Evolutionary conservation across 1,139 yeast genomes (phyloP).

Genomic region (Yamadazyma atlantica): DNA sequence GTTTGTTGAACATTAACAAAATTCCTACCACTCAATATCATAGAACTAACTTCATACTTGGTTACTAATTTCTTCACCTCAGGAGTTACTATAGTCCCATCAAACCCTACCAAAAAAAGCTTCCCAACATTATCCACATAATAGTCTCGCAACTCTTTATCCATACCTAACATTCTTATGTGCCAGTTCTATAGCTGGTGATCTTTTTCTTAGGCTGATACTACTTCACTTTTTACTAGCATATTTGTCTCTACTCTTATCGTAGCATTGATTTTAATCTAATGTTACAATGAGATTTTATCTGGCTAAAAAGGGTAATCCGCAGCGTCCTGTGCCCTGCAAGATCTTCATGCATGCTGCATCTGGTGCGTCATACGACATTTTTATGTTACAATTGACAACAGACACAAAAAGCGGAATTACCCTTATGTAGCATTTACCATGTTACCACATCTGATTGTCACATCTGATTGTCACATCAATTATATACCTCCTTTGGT

Average conservation of each 20-base stretch:
- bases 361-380: too few relatives aligned
- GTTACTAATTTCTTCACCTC: not conserved
- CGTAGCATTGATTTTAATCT: not conserved
- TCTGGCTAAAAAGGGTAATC: not conserved
- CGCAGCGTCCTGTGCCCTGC: too few relatives aligned
- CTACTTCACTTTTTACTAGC: not conserved
- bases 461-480: too few relatives aligned
- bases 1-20: not conserved
- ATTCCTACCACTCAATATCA: not conserved
- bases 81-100: not conserved
- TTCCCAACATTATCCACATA: conserved; percentile 1
- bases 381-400: too few relatives aligned
- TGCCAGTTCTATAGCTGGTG: not conserved
- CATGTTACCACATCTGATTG: too few relatives aligned
- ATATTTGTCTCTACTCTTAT: not conserved
- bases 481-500: too few relatives aligned
- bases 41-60: not conserved
- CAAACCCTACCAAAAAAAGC: conserved; percentile 1
- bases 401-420: too few relatives aligned
- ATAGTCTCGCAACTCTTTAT: not conserved
- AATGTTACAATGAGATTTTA: not conserved
- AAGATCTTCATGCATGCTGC: too few relatives aligned
- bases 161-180: not conserved
- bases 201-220: not conserved
- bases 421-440: too few relatives aligned